Conservation (phyloP, 2,329 filamentous ascomycete species). For the Pseudogymnoascus pannorum region DNA sequence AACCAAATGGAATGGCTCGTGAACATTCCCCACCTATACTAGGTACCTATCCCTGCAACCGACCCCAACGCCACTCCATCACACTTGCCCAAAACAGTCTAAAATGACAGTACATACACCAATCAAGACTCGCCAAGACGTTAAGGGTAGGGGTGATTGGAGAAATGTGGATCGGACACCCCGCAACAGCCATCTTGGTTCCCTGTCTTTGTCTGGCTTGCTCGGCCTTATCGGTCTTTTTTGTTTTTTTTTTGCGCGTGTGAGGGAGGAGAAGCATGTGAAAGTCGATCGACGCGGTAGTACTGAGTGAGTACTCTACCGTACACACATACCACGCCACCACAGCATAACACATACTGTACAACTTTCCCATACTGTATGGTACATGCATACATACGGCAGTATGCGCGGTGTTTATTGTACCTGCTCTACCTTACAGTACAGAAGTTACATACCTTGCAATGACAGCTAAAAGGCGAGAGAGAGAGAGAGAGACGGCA, state of each 20-base stretch:
- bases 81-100: neutral
- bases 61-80: neutral
- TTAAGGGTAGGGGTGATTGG: neutral
- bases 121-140: neutral
- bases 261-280: neutral
- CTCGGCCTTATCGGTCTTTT: neutral
- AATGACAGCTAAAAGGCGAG: neutral
- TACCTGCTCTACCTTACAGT: too few relatives aligned
- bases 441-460: neutral
- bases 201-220: neutral
- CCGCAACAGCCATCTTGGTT: neutral
- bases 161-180: neutral
- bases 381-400: neutral
- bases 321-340: too few relatives aligned
- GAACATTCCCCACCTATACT: neutral
- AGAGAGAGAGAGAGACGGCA: neutral
- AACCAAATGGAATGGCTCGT: neutral
- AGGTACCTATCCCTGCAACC: neutral
- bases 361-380: neutral
- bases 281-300: neutral
- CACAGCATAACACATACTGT: too few relatives aligned
- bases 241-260: neutral
- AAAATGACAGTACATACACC: neutral
- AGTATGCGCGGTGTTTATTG: too few relatives aligned
- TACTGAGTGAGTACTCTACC: too few relatives aligned